Evolutionary conservation across 345 rosid genomes (phyloP).

Genomic region (Euphorbia tirucalli): DNA sequence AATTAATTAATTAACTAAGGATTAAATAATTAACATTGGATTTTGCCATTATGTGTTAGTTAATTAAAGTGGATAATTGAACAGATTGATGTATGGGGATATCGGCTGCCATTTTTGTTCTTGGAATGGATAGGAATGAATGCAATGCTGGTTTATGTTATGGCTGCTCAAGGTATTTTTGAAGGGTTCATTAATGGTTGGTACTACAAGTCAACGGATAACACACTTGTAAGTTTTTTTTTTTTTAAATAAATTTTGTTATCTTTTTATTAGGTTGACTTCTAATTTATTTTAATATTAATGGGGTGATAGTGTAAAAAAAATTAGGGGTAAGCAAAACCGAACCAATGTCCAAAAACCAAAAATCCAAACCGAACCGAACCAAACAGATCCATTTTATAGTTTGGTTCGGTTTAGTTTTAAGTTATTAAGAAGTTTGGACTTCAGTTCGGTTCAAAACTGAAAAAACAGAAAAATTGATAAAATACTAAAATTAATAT

Average conservation of each 20-base stretch:
- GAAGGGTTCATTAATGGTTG: slow-evolving; percentile 60
- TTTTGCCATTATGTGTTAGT: not conserved
- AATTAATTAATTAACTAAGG: no score
- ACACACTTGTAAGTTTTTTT: slow-evolving; percentile 47
- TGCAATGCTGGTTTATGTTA: slow-evolving; percentile 63
- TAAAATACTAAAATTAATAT: no score
- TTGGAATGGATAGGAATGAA: slow-evolving; percentile 78
- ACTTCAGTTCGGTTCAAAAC: no score
- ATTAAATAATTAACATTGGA: not conserved
- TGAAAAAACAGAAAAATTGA: no score
- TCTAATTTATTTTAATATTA: not conserved
- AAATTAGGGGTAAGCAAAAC: no score
- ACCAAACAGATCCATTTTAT: no score
- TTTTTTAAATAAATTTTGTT: not conserved
- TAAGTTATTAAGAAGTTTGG: no score
- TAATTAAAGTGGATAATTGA: not conserved
- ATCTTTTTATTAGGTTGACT: not conserved
- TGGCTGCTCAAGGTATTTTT: slow-evolving; percentile 63
- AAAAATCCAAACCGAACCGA: no score
- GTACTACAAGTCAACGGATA: slow-evolving; percentile 45
- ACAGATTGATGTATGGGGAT: slow-evolving; percentile 60
- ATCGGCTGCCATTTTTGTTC: slow-evolving; percentile 49
- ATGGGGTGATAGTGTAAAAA: no score
- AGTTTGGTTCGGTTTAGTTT: no score
- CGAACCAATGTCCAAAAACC: no score